These are phyloP conservation scores for Arthrocladium fulminans DNA, from an alignment of 2,329 filamentous ascomycete species.

Conservation along the genomic window DNA sequence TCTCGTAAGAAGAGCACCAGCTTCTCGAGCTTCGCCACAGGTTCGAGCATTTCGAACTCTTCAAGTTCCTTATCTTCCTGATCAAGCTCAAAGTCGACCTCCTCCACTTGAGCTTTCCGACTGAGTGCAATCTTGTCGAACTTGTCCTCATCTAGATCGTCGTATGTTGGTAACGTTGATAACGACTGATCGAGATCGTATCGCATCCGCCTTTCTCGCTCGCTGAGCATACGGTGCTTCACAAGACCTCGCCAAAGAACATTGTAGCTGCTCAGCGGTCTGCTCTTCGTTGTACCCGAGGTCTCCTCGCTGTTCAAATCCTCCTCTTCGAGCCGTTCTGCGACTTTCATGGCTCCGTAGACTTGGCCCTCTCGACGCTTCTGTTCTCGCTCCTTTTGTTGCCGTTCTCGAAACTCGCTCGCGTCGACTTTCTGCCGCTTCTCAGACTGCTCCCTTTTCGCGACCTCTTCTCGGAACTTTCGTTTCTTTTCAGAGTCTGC, in stretches of 20 bases:
- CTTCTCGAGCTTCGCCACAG: constrained; percentile 56
- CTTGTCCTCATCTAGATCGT: constrained; percentile 60
- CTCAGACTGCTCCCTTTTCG: constrained; percentile 38
- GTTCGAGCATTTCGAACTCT: constrained; percentile 62
- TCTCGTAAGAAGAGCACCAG: constrained; percentile 62
- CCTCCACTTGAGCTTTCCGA: constrained; percentile 33
- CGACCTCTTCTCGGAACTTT: constrained; percentile 57
- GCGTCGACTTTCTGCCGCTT: constrained; percentile 59
- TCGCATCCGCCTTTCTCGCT: constrained; percentile 57
- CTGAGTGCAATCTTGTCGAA: constrained; percentile 61
- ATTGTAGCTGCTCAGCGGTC: constrained; percentile 59
- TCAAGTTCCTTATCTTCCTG: constrained; percentile 74
- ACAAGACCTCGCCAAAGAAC: constrained; percentile 72
- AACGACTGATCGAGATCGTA: constrained; percentile 59
- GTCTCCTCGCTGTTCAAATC: constrained; percentile 3
- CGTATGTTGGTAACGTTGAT: constrained; percentile 54
- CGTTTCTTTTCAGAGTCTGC: constrained; percentile 75
- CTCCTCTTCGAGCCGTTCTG: constrained; percentile 59
- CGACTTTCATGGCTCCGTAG: constrained; percentile 70
- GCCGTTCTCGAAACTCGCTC: constrained; percentile 63
- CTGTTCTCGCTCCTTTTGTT: constrained; percentile 61
- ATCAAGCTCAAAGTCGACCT: constrained; percentile 58
- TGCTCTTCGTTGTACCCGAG: constrained; percentile 26
- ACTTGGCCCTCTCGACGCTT: constrained; percentile 60
- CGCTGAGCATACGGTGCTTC: constrained; percentile 58